A percentile compares a stretch with the other conserved stretches of the same genome.
Conservation (phyloP, 2,329 filamentous ascomycete genomes). For the Xylariomycetidae sp. region DNA sequence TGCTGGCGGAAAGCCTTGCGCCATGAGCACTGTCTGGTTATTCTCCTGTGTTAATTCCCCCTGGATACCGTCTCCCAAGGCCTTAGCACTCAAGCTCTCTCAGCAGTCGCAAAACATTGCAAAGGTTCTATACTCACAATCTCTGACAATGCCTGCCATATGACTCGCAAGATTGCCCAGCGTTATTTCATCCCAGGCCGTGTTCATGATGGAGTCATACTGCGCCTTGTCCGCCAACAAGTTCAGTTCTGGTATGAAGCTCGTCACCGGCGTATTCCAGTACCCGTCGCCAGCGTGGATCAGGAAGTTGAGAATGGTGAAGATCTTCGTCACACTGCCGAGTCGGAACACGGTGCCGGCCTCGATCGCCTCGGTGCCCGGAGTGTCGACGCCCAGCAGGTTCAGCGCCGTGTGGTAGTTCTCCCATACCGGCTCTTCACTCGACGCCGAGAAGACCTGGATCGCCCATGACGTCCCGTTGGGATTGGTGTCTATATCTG, state of each 20-base stretch:
- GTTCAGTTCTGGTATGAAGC: slow-evolving; percentile 23
- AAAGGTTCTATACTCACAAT: too few species aligned
- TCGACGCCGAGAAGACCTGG: slow-evolving; percentile 25
- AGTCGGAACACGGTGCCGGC: slow-evolving; percentile 25
- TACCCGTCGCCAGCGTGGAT: slow-evolving; percentile 21
- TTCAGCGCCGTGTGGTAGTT: slow-evolving; percentile 25
- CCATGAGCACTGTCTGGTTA: slow-evolving; percentile 17
- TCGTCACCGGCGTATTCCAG: slow-evolving; percentile 25
- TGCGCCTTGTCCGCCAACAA: slow-evolving; percentile 15
- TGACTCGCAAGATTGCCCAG: slow-evolving; percentile 26
- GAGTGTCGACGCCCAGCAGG: slow-evolving; percentile 10
- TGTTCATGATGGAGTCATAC: slow-evolving; percentile 18
- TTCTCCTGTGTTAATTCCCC: slow-evolving; percentile 24
- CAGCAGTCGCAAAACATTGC: too few species aligned
- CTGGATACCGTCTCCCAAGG: slow-evolving; percentile 19
- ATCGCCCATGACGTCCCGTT: slow-evolving; percentile 32
- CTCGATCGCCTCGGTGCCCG: slow-evolving; percentile 18
- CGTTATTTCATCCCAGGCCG: slow-evolving; percentile 20
- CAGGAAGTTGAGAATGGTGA: slow-evolving; percentile 26
- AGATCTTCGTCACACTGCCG: slow-evolving; percentile 28
- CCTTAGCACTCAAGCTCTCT: too few species aligned
- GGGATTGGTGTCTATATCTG: slow-evolving; percentile 20
- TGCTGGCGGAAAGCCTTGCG: slow-evolving; percentile 21
- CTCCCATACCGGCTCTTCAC: slow-evolving; percentile 20
- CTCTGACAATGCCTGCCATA: slow-evolving; percentile 24